A percentile compares a stretch with the other conserved stretches of the same genome.
Conservation (phyloP, 139 green algal species). For the Closterium sp. region DNA sequence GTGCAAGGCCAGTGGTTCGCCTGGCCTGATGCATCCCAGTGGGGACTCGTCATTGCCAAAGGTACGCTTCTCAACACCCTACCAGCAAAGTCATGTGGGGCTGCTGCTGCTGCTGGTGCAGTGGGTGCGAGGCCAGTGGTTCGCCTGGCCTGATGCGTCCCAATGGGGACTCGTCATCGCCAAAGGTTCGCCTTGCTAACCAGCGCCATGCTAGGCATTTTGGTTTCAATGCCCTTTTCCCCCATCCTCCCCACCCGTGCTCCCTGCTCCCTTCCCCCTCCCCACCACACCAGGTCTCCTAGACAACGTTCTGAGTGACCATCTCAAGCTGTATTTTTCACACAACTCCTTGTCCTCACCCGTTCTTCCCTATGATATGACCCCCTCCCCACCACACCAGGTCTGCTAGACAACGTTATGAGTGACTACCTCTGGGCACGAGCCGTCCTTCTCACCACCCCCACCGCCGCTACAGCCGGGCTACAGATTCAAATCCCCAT, state of each 20-base stretch:
- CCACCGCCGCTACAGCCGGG: constrained; percentile 83
- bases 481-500: constrained; percentile 83
- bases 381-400: background rate
- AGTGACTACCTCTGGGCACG: constrained; percentile 94
- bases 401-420: constrained; percentile 91
- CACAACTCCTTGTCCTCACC: no score
- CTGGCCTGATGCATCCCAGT: background rate
- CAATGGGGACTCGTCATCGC: constrained; percentile 25
- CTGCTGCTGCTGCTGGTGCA: constrained; percentile 62
- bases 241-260: no score
- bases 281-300: no score
- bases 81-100: no score
- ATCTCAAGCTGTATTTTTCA: no score
- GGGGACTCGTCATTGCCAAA: constrained; percentile 30
- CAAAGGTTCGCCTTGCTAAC: constrained; percentile 21
- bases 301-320: no score
- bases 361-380: no score
- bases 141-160: background rate
- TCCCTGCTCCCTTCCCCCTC: constrained; percentile 41
- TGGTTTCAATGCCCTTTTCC: no score
- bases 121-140: background rate
- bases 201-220: no score
- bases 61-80: constrained; percentile 56
- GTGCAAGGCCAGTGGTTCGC: background rate
- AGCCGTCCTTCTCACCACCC: constrained; percentile 85